Evolutionary conservation across 179 eudicot genomes (phyloP).

Genomic region (Heliamphora pulchella): DNA sequence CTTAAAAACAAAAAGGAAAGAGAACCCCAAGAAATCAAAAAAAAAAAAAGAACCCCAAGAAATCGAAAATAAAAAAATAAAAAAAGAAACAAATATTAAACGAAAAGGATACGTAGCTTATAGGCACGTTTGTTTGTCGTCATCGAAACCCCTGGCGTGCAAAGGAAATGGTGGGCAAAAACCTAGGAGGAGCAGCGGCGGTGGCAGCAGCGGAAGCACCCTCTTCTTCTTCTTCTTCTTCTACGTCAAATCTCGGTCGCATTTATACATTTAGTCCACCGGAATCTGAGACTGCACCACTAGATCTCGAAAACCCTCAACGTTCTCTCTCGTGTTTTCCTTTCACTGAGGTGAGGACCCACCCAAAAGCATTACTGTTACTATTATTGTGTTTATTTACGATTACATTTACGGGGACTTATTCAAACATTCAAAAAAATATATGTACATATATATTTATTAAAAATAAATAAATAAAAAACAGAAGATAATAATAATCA

Average conservation of each 20-base stretch:
- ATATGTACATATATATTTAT: no score
- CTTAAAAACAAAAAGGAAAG: background rate
- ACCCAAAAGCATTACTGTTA: no score
- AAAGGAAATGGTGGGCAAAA: slow-evolving; percentile 8
- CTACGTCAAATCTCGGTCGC: slow-evolving; percentile 2
- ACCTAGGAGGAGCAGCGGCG: slow-evolving; percentile 14
- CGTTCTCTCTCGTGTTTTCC: background rate
- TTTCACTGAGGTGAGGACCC: no score
- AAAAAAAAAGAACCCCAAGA: background rate
- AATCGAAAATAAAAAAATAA: background rate
- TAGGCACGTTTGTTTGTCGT: slow-evolving; percentile 84
- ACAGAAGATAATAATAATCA: background rate
- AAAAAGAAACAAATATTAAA: background rate
- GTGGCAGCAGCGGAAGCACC: background rate
- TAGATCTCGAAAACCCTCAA: slow-evolving; percentile 16
- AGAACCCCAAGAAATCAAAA: background rate
- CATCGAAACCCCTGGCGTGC: slow-evolving; percentile 22
- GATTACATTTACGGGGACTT: no score
- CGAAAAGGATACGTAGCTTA: slow-evolving; percentile 93
- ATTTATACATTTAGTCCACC: background rate
- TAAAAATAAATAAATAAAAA: no score
- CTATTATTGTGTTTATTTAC: no score
- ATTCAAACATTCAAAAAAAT: no score
- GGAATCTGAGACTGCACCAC: slow-evolving; percentile 7
- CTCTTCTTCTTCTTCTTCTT: background rate